Evolutionary conservation across 2,329 filamentous ascomycete genomes (phyloP), one percentile per base, ranked within the genome.

Genomic region (Curvularia lunata): DNA sequence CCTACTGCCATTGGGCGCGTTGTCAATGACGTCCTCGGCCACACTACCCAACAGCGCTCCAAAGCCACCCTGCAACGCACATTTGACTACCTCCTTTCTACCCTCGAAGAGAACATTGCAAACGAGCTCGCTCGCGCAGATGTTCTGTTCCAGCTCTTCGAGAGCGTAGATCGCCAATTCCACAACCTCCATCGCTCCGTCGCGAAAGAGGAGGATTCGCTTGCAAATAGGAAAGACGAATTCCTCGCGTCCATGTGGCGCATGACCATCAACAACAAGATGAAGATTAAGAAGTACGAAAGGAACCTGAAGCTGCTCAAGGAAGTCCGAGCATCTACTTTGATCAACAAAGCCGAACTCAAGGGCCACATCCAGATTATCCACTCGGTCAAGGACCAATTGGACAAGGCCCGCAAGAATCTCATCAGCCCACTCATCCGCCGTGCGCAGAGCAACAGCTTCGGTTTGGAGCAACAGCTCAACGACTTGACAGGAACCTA

Each of bases 81-180:
- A 12, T 97, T 96, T 73, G 88, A 88, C 73, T 91, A 96, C 74
- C 94, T 97, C 70, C 84, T 98, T 38, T 84, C 86, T 34, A 91
- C 95, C 0, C 86, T 97, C 21, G 94, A 98, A 79, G 92, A 97
- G 62, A 90, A 91, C 58, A 96, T 97, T 75, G 87, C 89, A 68
- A 89, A 86, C 64, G 93, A 98, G 77, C 83, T 97, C 19, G 88
- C 88, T 52, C 89, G 94, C 77, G 90, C 89, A 40, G 85, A 92
- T 1, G 85, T 87, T 1, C 86, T 97, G 13, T 96, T 97, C 75
- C 86, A 86, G 3, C 87, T 97, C n/a, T 97, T 97, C 76, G 92
- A 97, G 75, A 86, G 88, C 58, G 92, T 97, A 66, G 94, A 98
- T 78, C 86, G 88, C 52, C 92, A 96, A 75, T 97, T 97, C 77